Percentiles rank a stretch among this genome's conserved stretches.
These are phyloP conservation scores for Asterochloris sp. DNA, from an alignment of 139 green algal species.

Conservation along the genomic window DNA sequence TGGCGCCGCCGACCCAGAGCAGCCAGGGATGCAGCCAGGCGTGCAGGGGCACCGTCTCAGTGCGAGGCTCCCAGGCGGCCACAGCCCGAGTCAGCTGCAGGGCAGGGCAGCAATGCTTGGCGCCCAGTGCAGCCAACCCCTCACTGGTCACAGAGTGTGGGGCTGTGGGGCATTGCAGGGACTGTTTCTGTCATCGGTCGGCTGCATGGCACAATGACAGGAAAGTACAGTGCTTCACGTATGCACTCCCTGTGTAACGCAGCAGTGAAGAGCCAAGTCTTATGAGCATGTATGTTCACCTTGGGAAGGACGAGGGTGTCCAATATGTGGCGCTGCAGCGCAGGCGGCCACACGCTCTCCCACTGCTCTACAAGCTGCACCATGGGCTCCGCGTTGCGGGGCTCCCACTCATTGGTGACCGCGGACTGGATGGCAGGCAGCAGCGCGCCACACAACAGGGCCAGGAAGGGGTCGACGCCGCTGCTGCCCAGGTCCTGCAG, in stretches of 20 bases:
- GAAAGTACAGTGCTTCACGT: too few species aligned
- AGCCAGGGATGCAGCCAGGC: conserved; percentile 98
- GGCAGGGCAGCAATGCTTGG: neutral
- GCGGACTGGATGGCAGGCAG: conserved; percentile 74
- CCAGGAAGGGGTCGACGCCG: conserved; percentile 60
- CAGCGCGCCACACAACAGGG: conserved; percentile 71
- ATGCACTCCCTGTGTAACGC: too few species aligned
- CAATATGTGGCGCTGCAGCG: conserved; percentile 57
- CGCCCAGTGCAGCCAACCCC: too few species aligned
- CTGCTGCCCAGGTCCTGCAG: conserved; percentile 10
- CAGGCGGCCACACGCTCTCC: conserved; percentile 55
- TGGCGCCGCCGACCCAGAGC: conserved; percentile 58
- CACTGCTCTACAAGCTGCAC: conserved; percentile 84
- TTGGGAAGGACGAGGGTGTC: conserved; percentile 77
- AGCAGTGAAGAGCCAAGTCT: too few species aligned
- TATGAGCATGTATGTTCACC: neutral
- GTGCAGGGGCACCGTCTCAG: conserved; percentile 85
- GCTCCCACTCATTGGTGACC: conserved; percentile 74
- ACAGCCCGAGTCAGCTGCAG: conserved; percentile 67
- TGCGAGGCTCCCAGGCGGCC: conserved; percentile 82
- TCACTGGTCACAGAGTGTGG: too few species aligned
- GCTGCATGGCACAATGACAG: too few species aligned
- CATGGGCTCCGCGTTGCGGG: conserved; percentile 70
- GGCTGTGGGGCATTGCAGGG: too few species aligned
- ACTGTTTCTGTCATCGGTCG: too few species aligned